A percentile compares a stretch with the other conserved stretches of the same genome.
Evolutionary conservation across 176 grass and related monocot species (phyloP).

Genomic region (Canna indica): DNA sequence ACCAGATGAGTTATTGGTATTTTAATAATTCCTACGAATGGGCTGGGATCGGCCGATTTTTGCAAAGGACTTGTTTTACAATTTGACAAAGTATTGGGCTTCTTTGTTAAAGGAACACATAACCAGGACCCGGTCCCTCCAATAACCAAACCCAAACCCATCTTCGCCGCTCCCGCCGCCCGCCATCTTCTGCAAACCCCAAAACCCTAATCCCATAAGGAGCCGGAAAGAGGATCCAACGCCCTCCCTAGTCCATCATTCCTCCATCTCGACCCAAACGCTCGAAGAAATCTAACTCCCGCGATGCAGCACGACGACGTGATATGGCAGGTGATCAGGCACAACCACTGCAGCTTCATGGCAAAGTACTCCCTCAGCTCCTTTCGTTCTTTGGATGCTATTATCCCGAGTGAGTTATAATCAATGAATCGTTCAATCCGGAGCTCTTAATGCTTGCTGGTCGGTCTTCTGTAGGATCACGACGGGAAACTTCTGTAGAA

Average conservation of each 20-base stretch:
- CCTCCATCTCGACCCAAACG: background rate
- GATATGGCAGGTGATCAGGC: constrained; percentile 90
- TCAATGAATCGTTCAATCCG: background rate
- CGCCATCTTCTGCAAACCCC: background rate
- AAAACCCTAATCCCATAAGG: background rate
- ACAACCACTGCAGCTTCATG: constrained; percentile 98
- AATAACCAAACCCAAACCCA: too few species aligned
- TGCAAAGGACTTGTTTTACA: too few species aligned
- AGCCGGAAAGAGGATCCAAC: background rate
- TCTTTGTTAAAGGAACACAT: too few species aligned
- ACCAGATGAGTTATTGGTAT: too few species aligned
- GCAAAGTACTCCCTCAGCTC: constrained; percentile 35
- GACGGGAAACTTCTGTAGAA: constrained; percentile 74
- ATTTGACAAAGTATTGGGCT: too few species aligned
- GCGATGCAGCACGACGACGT: constrained; percentile 52
- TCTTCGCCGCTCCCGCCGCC: background rate
- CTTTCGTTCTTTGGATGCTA: background rate
- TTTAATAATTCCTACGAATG: too few species aligned
- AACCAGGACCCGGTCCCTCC: too few species aligned
- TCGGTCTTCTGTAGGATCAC: constrained; percentile 35
- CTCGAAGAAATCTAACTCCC: background rate
- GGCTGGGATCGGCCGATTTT: too few species aligned
- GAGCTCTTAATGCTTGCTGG: background rate
- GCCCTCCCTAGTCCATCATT: background rate
- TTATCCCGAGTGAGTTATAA: background rate